phyloP scores from a whole-genome alignment of 2,329 filamentous ascomycete species.

The Monosporascus cannonballus region DNA sequence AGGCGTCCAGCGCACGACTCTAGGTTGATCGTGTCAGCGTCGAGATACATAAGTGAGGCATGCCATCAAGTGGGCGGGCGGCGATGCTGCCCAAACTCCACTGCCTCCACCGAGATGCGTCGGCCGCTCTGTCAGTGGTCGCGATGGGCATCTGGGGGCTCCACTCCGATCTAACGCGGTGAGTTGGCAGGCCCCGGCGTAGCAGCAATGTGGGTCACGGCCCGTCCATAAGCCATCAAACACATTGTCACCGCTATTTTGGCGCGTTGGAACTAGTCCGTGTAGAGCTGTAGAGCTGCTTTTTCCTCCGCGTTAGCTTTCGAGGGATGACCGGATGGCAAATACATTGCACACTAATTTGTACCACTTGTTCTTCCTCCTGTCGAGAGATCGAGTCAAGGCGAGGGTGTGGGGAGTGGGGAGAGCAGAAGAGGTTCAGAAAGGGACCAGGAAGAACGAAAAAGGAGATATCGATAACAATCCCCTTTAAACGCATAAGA shows the following conservation, averaged over 20 bases:
- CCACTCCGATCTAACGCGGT: constrained; percentile 15
- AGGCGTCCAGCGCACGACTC: neutral
- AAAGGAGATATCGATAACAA: neutral
- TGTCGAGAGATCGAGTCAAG: too few relatives aligned
- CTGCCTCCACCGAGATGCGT: constrained; percentile 24
- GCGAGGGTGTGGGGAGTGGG: too few relatives aligned
- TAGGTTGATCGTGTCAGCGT: neutral
- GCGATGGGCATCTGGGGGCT: constrained; percentile 8
- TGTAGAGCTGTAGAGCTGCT: neutral
- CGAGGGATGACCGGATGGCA: neutral
- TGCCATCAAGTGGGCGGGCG: neutral
- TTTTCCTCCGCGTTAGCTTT: neutral
- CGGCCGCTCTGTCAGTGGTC: constrained; percentile 22
- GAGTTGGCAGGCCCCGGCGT: constrained; percentile 17
- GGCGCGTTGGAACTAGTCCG: too few relatives aligned
- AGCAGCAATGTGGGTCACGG: constrained; percentile 21
- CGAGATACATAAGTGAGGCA: neutral
- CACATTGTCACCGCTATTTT: constrained; percentile 28
- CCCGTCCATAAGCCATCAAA: constrained; percentile 19
- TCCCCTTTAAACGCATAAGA: neutral
- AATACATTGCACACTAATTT: neutral
- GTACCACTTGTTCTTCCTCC: too few relatives aligned
- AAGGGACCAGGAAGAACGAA: neutral
- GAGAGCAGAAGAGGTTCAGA: neutral
- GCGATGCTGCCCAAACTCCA: constrained; percentile 26